Evolutionary conservation across 352 stramenopile genomes (phyloP), one percentile per base, ranked within the genome.

Genomic region (Pythium apleroticum): DNA sequence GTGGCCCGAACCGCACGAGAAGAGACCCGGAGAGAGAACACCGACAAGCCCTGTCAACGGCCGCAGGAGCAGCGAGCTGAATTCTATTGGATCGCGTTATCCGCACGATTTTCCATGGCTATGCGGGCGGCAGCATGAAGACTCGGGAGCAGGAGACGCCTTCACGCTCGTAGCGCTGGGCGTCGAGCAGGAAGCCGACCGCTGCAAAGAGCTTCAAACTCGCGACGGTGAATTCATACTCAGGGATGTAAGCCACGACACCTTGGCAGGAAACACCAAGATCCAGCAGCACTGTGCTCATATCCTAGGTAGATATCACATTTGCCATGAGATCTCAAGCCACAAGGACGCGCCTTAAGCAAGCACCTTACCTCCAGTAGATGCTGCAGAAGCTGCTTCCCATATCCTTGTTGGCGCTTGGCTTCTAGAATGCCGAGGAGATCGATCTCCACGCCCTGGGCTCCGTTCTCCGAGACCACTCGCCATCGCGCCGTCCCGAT

Each of bases 401-500:
- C 84, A 46, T 83, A 80, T 58, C 80, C 80, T 30, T 76, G 74
- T 12, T 73, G 58, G 25, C 81, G 78, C 61, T 90, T 90, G 25
- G 60, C 60, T 30, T 77, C 72, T 9, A 89, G 55, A 15, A 91
- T 67, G 28, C 84, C 82, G 37, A 93, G 63, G 14, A 84, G 66
- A 57, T 91, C 81, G 56, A 93, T 81, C 20, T 77, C 68, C 11
- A 75, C 79, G 35, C 84, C 72, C 33, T 74, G 62, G 1, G 62
- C 74, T 27, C 70, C 76, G 15, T 62, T 75, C n/a, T 89, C 75
- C 10, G 80, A 67, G 6, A 69, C 58, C 43, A 78, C 54, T 20
- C 73, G 64, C 81, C 82, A 93, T 14, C 81, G 69, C 20, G 76
- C 75, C 4, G 82, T 71, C 30, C 72, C 84, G 20, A 91, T 86